Evolutionary conservation across 129 eudicot species (phyloP), one percentile per base, ranked within the genome.

Genomic region (Cynara cardunculus): DNA sequence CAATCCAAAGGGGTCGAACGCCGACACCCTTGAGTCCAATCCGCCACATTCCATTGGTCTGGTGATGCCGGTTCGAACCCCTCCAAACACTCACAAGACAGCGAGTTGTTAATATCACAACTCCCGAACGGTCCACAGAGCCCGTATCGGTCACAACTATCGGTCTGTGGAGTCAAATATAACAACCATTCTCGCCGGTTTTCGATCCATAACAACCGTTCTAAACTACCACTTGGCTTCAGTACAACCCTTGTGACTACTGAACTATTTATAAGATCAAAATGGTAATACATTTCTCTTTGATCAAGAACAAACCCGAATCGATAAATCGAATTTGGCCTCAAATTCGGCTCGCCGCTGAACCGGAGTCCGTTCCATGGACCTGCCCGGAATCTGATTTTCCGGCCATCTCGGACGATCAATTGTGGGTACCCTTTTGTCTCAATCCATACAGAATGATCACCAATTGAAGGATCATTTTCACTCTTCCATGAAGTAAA

Each of bases 281-380:
- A 86, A 14, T 68, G 41, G 74, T 86, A 85, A 69, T 85, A 86
- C 2, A 86, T 69, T 77, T 79, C 87, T 34, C 26, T 73, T 27
- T 85, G 25, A 27, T 78, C 18, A 9, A 83, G 69, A 62, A 78
- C 86, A 67, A 89, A 62, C 25, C 79, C 88, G 19, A 69, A 84
- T 7, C 76, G 34, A 39, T 72, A 85, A 69, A 84, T 71, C 0
- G 81, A 21, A 19, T 80, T 66, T 0, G 79, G 64, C 21, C 76
- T 28, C 34, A 81, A 28, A 61, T 53, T 77, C 1, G 90, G 89
- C 28, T 53, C 80, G 0, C 91, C 94, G 32, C 84, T 83, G 26
- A 80, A 89, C 66, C 88, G 44, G 2, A 74, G 62, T 0, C 94
- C 94, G 65, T 89, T 87, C 91, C 94, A 89, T 3, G 94, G 91